phyloP scores from a whole-genome alignment of 495 filamentous ascomycete species.

The Pyrenopolyporus hunteri region DNA sequence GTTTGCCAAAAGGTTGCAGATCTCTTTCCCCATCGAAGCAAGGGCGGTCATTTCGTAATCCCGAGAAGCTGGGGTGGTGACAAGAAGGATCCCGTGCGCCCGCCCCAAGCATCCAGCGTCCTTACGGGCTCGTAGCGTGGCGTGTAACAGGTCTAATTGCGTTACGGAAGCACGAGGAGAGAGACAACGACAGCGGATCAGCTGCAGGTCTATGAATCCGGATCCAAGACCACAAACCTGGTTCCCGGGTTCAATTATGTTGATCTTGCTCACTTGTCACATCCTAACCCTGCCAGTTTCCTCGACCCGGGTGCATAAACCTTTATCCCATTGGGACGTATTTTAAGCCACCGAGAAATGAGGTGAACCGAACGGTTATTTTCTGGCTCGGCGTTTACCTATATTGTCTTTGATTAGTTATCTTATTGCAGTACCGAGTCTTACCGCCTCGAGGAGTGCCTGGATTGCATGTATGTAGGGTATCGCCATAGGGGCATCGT shows the following conservation, averaged over 20 bases:
- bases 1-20: constrained; percentile 34
- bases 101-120: constrained; percentile 33
- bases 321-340: constrained; percentile 10
- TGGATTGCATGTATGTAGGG: no score
- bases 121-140: constrained; percentile 33
- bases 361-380: constrained; percentile 3
- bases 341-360: constrained; percentile 13
- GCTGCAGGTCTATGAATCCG: constrained; percentile 40
- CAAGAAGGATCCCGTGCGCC: constrained; percentile 38
- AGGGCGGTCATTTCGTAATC: constrained; percentile 37
- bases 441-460: no score
- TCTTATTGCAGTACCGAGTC: no score
- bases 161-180: constrained; percentile 25
- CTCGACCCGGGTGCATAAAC: constrained; percentile 15
- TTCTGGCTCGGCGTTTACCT: constrained; percentile 15
- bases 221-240: constrained; percentile 36
- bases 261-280: constrained; percentile 36
- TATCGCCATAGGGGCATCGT: no score
- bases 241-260: constrained; percentile 33
- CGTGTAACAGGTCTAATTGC: constrained; percentile 33
- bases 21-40: constrained; percentile 34
- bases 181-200: constrained; percentile 40
- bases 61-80: constrained; percentile 38
- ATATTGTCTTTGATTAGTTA: neutral
- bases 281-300: constrained; percentile 33